A percentile compares a stretch with the other conserved stretches of the same genome.
Conservation (phyloP, 2,329 filamentous ascomycete genomes). For the Nigrospora sphaerica region DNA sequence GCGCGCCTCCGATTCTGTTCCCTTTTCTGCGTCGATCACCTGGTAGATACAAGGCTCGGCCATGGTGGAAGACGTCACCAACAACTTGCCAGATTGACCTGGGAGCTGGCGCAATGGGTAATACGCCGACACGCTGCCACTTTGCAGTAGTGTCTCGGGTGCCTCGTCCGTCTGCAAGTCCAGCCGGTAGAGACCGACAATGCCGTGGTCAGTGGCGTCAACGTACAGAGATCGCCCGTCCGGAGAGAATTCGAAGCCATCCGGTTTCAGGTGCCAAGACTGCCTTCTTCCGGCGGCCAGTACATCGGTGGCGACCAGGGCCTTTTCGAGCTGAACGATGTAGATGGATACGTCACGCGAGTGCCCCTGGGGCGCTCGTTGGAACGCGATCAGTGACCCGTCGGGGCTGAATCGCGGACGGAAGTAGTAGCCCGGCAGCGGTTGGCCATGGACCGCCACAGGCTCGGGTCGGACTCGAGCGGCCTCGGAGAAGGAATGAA, state of each 20-base stretch:
- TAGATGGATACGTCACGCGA: conserved; percentile 20
- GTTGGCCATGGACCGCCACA: conserved; percentile 12
- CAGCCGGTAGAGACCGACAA: conserved; percentile 23
- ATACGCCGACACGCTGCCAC: conserved; percentile 19
- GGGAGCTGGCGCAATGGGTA: conserved; percentile 14
- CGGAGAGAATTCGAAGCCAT: conserved; percentile 25
- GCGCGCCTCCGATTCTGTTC: conserved; percentile 9
- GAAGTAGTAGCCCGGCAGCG: conserved; percentile 3
- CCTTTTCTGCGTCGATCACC: conserved; percentile 18
- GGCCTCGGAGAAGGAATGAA: conserved; percentile 22
- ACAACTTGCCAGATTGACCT: conserved; percentile 11
- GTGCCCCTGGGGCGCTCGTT: conserved; percentile 16
- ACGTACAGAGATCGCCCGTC: conserved; percentile 25
- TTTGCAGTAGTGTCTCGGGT: conserved; percentile 15
- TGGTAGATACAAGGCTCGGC: conserved; percentile 30
- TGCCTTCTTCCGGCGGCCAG: conserved; percentile 17
- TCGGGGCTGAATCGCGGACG: conserved; percentile 30
- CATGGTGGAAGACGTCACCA: conserved; percentile 29
- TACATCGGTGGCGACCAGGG: conserved; percentile 20
- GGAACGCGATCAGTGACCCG: conserved; percentile 26
- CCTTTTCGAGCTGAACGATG: conserved; percentile 17
- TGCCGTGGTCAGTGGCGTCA: conserved; percentile 24
- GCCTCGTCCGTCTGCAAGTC: conserved; percentile 19
- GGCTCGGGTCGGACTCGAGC: conserved; percentile 11
- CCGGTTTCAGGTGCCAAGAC: conserved; percentile 20